Percentiles rank a stretch among this genome's conserved stretches.
Conservation (phyloP, 768 basidiomycete genomes). For the Termitomyces sp. region DNA sequence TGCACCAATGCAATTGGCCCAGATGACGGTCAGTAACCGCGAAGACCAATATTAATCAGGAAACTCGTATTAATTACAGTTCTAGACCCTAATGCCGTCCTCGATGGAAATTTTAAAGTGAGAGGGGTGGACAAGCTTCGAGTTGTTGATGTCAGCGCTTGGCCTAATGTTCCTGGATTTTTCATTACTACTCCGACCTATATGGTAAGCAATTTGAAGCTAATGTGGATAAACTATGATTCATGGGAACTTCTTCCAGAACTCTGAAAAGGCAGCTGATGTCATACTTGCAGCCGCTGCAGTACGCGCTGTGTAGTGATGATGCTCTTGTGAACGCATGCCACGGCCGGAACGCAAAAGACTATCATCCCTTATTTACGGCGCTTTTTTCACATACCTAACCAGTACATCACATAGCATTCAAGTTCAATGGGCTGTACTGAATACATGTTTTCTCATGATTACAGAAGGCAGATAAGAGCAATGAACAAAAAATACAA, state of each 20-base stretch:
- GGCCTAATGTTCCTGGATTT: conserved; percentile 30
- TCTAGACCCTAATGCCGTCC: neutral
- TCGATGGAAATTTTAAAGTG: neutral
- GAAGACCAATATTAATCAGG: too few relatives aligned
- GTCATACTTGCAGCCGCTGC: conserved; percentile 4
- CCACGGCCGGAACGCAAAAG: too few relatives aligned
- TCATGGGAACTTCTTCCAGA: conserved; percentile 10
- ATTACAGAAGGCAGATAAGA: neutral
- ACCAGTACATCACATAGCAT: neutral
- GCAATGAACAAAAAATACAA: neutral
- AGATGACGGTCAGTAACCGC: conserved; percentile 19
- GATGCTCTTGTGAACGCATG: neutral
- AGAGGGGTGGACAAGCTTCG: neutral
- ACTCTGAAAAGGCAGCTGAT: conserved; percentile 22
- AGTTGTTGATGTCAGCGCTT: conserved; percentile 23
- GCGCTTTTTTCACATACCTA: too few relatives aligned
- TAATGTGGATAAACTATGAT: neutral
- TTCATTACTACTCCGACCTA: conserved; percentile 29
- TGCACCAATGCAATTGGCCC: conserved; percentile 29
- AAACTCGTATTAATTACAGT: neutral
- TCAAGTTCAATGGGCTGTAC: neutral
- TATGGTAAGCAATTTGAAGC: conserved; percentile 20
- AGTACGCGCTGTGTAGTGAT: neutral
- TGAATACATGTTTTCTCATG: neutral
- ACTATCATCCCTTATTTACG: too few relatives aligned